Conservation (phyloP, 345 rosid species). For the Salix dunnii region DNA sequence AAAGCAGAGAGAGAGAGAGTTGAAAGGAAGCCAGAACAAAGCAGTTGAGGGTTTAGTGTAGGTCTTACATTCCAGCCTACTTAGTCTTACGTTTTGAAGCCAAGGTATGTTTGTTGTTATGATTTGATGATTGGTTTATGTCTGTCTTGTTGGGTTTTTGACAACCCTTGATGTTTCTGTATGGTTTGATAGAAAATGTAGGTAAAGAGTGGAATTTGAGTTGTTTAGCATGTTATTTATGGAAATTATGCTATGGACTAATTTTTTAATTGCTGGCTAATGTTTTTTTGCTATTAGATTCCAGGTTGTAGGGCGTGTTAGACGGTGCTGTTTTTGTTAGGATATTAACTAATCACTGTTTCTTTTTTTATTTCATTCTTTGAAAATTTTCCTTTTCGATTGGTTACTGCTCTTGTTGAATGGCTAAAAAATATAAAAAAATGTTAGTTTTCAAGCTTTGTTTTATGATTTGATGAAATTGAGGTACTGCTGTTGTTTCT, state of each 20-base stretch:
- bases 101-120: neutral
- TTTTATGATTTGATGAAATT: neutral
- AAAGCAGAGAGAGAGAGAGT: too few species aligned
- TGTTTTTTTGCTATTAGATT: neutral
- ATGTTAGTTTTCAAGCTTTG: neutral
- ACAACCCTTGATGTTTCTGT: neutral
- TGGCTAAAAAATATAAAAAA: constrained; percentile 1
- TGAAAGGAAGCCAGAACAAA: neutral
- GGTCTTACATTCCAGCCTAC: neutral
- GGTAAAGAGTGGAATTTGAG: constrained; percentile 18
- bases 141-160: neutral
- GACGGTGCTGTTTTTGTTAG: constrained; percentile 30
- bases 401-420: constrained; percentile 1
- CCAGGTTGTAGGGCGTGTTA: constrained; percentile 1
- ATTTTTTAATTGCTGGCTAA: neutral
- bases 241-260: neutral
- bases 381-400: constrained; percentile 12
- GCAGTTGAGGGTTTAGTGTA: neutral
- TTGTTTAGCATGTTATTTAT: constrained; percentile 6
- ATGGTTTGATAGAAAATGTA: constrained; percentile 5
- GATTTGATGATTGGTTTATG: neutral
- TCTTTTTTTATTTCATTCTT: constrained; percentile 3
- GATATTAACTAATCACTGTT: constrained; percentile 35
- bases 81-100: neutral
- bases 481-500: neutral